Percentiles rank a stretch among this genome's conserved stretches.
Conservation (phyloP, 2,329 filamentous ascomycete genomes). For the Coniella vitis region DNA sequence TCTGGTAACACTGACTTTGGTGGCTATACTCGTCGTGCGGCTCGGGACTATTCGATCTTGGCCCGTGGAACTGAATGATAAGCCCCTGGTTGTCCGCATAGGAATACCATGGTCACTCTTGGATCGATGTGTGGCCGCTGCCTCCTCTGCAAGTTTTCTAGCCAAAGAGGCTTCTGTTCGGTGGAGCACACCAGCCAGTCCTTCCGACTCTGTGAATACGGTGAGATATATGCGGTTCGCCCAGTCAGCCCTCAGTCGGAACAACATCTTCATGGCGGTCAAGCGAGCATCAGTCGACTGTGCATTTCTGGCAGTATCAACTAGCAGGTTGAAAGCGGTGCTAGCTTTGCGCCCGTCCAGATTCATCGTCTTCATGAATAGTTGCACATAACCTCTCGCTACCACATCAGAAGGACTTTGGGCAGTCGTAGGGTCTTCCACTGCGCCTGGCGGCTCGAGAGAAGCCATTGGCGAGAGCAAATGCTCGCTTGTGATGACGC, state of each 20-base stretch:
- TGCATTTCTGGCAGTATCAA: conserved; percentile 55
- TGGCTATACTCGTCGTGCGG: conserved; percentile 35
- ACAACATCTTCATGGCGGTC: conserved; percentile 70
- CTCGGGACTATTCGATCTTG: conserved; percentile 39
- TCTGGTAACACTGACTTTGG: conserved; percentile 23
- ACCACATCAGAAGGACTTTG: conserved; percentile 64
- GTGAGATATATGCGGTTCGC: conserved; percentile 69
- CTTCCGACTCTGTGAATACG: conserved; percentile 62
- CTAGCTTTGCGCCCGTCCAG: conserved; percentile 57
- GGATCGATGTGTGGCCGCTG: conserved; percentile 37
- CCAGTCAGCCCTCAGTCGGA: conserved; percentile 77
- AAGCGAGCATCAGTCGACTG: conserved; percentile 61
- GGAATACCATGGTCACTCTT: conserved; percentile 36
- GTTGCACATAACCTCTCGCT: conserved; percentile 61
- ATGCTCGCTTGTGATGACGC: conserved; percentile 43
- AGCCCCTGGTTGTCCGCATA: conserved; percentile 41
- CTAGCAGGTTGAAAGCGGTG: conserved; percentile 54
- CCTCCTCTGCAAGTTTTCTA: conserved; percentile 46
- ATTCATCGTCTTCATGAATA: conserved; percentile 71
- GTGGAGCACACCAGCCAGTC: conserved; percentile 64
- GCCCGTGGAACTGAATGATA: conserved; percentile 37
- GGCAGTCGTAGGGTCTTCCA: conserved; percentile 23
- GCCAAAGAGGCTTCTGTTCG: conserved; percentile 51
- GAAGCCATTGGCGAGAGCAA: conserved; percentile 34
- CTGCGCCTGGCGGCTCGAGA: conserved; percentile 21